phyloP scores from a whole-genome alignment of 192 early-diverging fungal genomes.

The Spinellus fusiger region DNA sequence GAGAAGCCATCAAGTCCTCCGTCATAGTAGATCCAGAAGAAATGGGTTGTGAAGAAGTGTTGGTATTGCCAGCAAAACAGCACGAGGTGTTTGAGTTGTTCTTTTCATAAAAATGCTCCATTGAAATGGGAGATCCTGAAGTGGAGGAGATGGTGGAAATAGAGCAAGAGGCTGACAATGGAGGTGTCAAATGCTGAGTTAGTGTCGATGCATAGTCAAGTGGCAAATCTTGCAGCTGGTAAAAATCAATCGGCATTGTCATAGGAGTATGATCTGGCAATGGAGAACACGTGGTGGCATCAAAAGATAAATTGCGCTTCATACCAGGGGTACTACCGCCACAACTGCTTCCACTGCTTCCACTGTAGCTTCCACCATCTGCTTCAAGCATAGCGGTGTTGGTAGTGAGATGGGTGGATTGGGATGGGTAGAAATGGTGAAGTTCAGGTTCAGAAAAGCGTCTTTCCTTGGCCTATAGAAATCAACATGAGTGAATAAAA shows the following conservation, averaged over 20 bases:
- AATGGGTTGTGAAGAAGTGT: neutral
- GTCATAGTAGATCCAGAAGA: neutral
- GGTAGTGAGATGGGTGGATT: too few species aligned
- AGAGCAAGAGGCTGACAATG: slow-evolving; percentile 8
- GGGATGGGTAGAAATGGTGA: neutral
- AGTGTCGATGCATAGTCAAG: neutral
- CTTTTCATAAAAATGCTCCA: slow-evolving; percentile 6
- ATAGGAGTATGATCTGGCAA: neutral
- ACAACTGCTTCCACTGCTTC: slow-evolving; percentile 2
- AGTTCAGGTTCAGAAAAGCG: neutral
- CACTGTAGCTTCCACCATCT: slow-evolving; percentile 2
- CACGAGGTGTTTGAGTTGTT: neutral
- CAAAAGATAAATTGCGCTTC: neutral
- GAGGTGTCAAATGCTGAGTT: neutral
- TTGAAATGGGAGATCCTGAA: slow-evolving; percentile 12
- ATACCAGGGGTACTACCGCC: neutral
- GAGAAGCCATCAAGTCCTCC: neutral
- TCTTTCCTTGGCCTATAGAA: neutral
- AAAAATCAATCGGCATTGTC: slow-evolving; percentile 11
- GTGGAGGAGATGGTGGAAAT: slow-evolving; percentile 3
- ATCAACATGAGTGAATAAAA: too few species aligned
- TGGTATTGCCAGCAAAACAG: neutral
- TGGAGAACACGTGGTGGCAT: slow-evolving; percentile 2
- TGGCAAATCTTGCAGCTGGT: neutral
- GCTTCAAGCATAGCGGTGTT: too few species aligned